Percentiles rank a stretch among this genome's conserved stretches.
Evolutionary conservation across 371 early-diverging fungal genomes (phyloP).

Genomic region (Mortierella sp.): DNA sequence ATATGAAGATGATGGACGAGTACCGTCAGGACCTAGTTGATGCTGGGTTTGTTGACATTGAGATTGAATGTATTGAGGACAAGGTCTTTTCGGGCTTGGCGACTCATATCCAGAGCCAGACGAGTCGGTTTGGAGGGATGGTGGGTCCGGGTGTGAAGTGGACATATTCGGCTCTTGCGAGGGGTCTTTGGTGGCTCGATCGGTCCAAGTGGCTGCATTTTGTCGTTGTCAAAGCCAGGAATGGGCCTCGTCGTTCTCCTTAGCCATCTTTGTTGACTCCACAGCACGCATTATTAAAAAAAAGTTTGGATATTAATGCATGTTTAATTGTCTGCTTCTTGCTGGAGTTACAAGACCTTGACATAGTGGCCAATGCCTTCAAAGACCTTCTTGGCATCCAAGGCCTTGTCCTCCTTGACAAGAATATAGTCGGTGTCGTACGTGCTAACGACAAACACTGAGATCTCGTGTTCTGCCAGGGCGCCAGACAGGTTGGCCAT

Average conservation of each 20-base stretch:
- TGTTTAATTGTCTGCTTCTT: not conserved
- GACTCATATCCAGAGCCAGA: constrained; percentile 36
- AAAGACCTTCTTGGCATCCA: constrained; percentile 63
- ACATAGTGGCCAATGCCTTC: constrained; percentile 50
- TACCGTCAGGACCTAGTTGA: constrained; percentile 43
- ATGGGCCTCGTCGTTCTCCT: constrained; percentile 15
- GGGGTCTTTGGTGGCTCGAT: constrained; percentile 46
- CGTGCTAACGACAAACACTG: constrained; percentile 82
- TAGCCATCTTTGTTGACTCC: too few relatives aligned
- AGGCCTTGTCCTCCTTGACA: constrained; percentile 71
- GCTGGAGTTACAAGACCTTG: constrained; percentile 11
- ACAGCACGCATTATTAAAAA: too few relatives aligned
- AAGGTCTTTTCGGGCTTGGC: constrained; percentile 50
- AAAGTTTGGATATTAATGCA: not conserved
- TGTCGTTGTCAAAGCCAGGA: constrained; percentile 50
- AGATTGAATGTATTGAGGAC: constrained; percentile 53
- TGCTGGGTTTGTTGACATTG: constrained; percentile 51
- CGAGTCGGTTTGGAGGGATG: constrained; percentile 36
- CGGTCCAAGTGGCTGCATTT: constrained; percentile 52
- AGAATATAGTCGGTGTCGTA: constrained; percentile 87
- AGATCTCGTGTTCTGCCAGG: constrained; percentile 69
- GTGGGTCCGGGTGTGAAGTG: constrained; percentile 51
- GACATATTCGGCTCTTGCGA: constrained; percentile 39
- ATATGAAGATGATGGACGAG: constrained; percentile 48
- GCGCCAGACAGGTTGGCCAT: constrained; percentile 71